Base-by-base conservation (phyloP, 176 grass and related monocot genomes). In the Tuctoria greenei region DNA sequence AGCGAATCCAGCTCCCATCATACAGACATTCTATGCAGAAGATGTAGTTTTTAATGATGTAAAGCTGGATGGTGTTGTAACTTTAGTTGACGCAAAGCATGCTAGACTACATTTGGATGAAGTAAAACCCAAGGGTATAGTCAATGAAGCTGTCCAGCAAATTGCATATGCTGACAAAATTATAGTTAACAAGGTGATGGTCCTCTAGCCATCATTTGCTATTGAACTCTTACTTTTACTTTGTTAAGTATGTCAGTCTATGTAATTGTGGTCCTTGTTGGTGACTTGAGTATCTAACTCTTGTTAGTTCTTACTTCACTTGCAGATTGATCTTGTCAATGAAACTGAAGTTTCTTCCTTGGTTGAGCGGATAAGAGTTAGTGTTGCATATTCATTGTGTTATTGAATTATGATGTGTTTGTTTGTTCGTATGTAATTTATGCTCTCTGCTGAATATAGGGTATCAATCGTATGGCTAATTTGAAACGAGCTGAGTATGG, bases 81-180 rank as follows among this genome's bases (percentile, higher is more conserved):
- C 95, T 86, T 83, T 99, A 88, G 91, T 99, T 69, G 95, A 99
- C 72, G 87, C 95, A 82, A 99, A 95, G 47, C 91, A 99, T 82
- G 95, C 87, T 45, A 82, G 45, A 54, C 69, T 86, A 27, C 95
- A 92, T 84, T 88, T 99, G 80, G 89, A 90, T 88, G 91, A 99
- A 67, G 86, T 90, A 79, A 99, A 99, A 78, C 91, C 95, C 35
- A 86, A 95, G 85, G 95, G 95, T 69, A 79, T 99, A 75, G 87
- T 99, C 40, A 99, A 99, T 71, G 95, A 99, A 67, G 95, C 89
- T 70, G 87, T 88, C 82, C 86, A 99, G 76, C 95, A 99, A 51
- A 99, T 99, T 82, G 95, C 95, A 2, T 99, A 99, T 85, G 85
- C 89, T 86, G 95, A 95, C 65, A 93, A 89, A 90, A 95, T 99